Conservation (phyloP, 495 filamentous ascomycete species). For the Baudoinia panamericana region DNA sequence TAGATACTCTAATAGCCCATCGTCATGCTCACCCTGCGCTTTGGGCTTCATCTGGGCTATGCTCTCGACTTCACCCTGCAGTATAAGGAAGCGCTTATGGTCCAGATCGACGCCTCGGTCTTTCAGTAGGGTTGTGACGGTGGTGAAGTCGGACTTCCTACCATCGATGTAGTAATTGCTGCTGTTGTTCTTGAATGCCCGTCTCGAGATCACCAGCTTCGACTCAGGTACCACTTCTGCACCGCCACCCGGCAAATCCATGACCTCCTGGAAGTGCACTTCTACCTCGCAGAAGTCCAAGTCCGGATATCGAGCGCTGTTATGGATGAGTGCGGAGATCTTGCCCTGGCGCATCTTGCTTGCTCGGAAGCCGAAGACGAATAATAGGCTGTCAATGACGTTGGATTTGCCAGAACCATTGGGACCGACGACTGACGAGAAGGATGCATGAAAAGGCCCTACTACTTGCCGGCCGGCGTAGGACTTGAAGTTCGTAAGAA, state of each 20-base stretch:
- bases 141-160: conserved; percentile 75
- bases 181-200: conserved; percentile 92
- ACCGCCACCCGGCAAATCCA: conserved; percentile 66
- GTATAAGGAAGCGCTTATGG: conserved; percentile 93
- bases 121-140: conserved; percentile 76
- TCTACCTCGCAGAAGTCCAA: conserved; percentile 86
- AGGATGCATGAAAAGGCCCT: conserved; percentile 90
- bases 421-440: conserved; percentile 96
- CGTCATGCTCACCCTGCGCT: conserved; percentile 84
- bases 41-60: conserved; percentile 99
- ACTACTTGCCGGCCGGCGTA: conserved; percentile 93
- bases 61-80: conserved; percentile 95
- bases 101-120: conserved; percentile 87
- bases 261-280: conserved; percentile 88
- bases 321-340: conserved; percentile 93
- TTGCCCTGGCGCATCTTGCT: conserved; percentile 99
- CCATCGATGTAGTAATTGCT: conserved; percentile 96
- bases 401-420: conserved; percentile 99
- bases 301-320: conserved; percentile 74
- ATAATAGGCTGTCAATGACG: conserved; percentile 93
- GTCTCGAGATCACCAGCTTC: conserved; percentile 72
- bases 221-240: conserved; percentile 67
- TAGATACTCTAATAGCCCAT: conserved; percentile 89
- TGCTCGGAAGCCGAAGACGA: conserved; percentile 95
- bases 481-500: conserved; percentile 94